A percentile compares a stretch with the other conserved stretches of the same genome.
Evolutionary conservation across 306 rosid species (phyloP).

Genomic region (Oemleria cerasiformis): DNA sequence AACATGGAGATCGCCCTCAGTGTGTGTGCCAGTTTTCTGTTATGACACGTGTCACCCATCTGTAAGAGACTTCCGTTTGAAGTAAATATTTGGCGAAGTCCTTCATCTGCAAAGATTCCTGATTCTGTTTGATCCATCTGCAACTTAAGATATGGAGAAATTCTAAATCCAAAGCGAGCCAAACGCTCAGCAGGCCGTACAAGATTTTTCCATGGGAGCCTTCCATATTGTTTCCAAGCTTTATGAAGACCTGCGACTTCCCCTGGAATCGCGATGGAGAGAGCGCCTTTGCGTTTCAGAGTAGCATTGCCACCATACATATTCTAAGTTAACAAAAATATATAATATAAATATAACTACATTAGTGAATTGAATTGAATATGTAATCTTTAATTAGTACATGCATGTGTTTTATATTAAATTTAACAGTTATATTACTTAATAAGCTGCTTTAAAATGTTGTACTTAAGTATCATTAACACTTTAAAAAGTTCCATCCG

Average conservation of each 20-base stretch:
- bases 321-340: constrained; percentile 41
- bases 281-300: constrained; percentile 53
- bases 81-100: constrained; percentile 58
- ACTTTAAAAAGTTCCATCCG: too few relatives aligned
- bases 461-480: too few relatives aligned
- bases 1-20: constrained; percentile 40
- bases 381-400: too few relatives aligned
- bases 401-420: too few relatives aligned
- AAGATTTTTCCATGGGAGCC: constrained; percentile 73
- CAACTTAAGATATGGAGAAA: constrained; percentile 60
- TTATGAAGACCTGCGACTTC: constrained; percentile 72
- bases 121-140: constrained; percentile 53
- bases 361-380: too few relatives aligned
- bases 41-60: constrained; percentile 44
- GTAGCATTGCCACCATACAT: constrained; percentile 62
- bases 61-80: constrained; percentile 59
- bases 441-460: too few relatives aligned
- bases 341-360: too few relatives aligned
- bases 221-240: constrained; percentile 71
- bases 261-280: constrained; percentile 73
- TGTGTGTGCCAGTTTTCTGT: constrained; percentile 55
- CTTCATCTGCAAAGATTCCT: constrained; percentile 46
- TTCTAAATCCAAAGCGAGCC: constrained; percentile 62
- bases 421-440: too few relatives aligned
- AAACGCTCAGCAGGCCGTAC: constrained; percentile 64